Conservation (phyloP, 176 grass and related monocot genomes). For the Saccharum spontaneum region DNA sequence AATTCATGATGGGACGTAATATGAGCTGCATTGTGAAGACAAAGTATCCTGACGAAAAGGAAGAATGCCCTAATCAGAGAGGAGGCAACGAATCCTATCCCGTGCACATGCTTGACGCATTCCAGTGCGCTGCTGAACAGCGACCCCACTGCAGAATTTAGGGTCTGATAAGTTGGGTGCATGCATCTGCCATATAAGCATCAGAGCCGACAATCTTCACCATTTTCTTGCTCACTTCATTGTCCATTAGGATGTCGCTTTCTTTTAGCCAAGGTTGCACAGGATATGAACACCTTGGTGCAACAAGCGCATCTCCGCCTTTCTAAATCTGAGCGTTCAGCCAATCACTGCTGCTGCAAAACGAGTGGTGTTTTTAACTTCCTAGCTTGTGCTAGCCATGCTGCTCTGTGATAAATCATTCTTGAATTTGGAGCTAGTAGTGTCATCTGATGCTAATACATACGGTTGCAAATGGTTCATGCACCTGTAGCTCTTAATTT, state of each 20-base stretch:
- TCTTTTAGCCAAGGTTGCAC: background rate
- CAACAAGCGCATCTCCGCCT: no score
- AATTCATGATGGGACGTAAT: background rate
- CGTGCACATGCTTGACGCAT: background rate
- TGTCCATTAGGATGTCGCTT: background rate
- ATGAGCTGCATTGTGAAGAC: background rate
- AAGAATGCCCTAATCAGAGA: background rate
- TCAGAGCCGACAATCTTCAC: background rate
- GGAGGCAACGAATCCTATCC: background rate
- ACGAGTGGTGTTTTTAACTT: no score
- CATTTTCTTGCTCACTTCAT: background rate
- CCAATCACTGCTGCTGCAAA: background rate
- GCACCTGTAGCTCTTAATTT: no score
- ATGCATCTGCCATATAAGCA: background rate
- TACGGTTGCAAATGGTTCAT: no score
- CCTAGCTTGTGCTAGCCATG: background rate
- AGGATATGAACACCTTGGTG: background rate
- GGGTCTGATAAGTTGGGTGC: background rate
- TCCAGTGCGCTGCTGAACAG: background rate
- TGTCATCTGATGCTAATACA: no score
- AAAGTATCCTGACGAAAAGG: background rate
- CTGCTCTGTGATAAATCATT: background rate
- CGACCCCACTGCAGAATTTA: background rate
- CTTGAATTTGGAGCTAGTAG: background rate
- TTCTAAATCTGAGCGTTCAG: background rate